These are phyloP conservation scores for Paratinospora sagittata DNA, from an alignment of 164 flowering plant species.

Conservation along the genomic window DNA sequence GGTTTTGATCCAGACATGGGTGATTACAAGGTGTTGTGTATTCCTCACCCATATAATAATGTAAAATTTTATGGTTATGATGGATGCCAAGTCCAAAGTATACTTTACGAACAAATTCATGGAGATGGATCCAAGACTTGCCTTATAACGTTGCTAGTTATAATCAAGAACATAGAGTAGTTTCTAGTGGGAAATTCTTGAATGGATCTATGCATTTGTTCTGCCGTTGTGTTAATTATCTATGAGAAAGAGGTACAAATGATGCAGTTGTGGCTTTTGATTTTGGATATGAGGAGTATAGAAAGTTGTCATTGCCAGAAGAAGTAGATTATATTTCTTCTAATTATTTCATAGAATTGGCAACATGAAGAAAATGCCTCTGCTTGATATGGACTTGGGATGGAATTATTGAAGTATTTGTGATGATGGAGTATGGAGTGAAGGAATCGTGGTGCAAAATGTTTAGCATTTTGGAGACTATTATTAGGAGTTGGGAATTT, in stretches of 20 bases:
- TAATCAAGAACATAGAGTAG: neutral
- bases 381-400: too few relatives aligned
- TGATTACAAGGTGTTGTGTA: conserved; percentile 1
- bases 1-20: neutral
- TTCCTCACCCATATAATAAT: neutral
- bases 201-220: neutral
- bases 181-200: neutral
- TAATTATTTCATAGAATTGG: too few relatives aligned
- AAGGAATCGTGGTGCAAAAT: neutral
- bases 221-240: neutral
- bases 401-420: too few relatives aligned
- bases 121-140: neutral
- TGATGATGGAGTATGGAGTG: neutral
- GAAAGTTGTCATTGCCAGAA: neutral
- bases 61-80: too few relatives aligned
- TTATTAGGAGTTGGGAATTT: too few relatives aligned
- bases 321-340: too few relatives aligned
- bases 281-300: neutral
- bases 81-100: too few relatives aligned
- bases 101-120: conserved; percentile 1
- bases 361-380: too few relatives aligned
- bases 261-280: neutral
- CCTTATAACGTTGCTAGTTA: neutral
- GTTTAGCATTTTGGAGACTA: neutral
- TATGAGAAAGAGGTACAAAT: too few relatives aligned